Percentiles rank a stretch among this genome's conserved stretches.
phyloP scores from a whole-genome alignment of 1,284 basidiomycete species.

The Sparassis latifolia region DNA sequence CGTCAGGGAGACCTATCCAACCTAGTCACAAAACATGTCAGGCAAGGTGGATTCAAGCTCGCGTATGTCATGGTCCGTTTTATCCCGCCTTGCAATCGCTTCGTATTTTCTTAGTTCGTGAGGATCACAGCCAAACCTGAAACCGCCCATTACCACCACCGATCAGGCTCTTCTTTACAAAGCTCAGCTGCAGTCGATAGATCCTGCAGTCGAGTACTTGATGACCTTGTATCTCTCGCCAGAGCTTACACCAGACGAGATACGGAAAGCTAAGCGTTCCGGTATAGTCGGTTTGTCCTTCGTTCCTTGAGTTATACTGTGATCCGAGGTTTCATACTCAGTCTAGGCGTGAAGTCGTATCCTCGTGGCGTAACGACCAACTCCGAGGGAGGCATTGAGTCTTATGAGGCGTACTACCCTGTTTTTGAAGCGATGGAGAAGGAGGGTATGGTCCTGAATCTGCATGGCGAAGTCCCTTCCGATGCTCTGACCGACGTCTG shows the following conservation, averaged over 20 bases:
- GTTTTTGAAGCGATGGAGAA: slow-evolving; percentile 95
- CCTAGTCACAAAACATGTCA: slow-evolving; percentile 89
- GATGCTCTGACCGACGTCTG: slow-evolving; percentile 83
- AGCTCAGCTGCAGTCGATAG: slow-evolving; percentile 66
- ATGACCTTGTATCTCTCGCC: slow-evolving; percentile 96
- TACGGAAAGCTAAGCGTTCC: slow-evolving; percentile 78
- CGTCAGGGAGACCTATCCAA: slow-evolving; percentile 81
- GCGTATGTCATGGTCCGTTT: slow-evolving; percentile 94
- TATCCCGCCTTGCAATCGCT: slow-evolving; percentile 1
- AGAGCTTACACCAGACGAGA: slow-evolving; percentile 86
- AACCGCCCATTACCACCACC: slow-evolving; percentile 86
- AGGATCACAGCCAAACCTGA: slow-evolving; percentile 77
- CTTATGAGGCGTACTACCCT: slow-evolving; percentile 91
- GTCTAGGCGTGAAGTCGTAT: slow-evolving; percentile 90
- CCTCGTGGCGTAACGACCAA: slow-evolving; percentile 98
- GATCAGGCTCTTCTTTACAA: slow-evolving; percentile 83
- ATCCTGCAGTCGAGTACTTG: slow-evolving; percentile 79
- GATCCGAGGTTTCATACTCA: slow-evolving; percentile 2
- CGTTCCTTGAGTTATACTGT: slow-evolving; percentile 2
- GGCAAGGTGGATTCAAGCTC: slow-evolving; percentile 81
- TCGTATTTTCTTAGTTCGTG: slow-evolving; percentile 8
- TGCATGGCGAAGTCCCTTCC: slow-evolving; percentile 98
- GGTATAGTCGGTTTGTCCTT: slow-evolving; percentile 68
- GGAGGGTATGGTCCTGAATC: slow-evolving; percentile 89
- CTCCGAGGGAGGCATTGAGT: slow-evolving; percentile 94